phyloP scores from a whole-genome alignment of 257 asterid species.

The Asclepias syriaca region DNA sequence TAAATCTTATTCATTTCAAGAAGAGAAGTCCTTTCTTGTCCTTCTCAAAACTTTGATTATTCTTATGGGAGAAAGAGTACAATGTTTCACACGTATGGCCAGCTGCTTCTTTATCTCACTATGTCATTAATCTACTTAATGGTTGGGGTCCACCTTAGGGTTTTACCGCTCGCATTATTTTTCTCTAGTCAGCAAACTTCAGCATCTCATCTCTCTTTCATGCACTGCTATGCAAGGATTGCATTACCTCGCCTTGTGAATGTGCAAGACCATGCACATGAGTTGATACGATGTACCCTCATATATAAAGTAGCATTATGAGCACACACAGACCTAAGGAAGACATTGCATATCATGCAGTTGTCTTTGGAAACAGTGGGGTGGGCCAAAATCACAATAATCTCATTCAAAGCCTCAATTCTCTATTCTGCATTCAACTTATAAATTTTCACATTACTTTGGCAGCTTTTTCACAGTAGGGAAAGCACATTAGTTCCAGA shows the following conservation, averaged over 20 bases:
- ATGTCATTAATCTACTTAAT: background rate
- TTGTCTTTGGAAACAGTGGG: background rate
- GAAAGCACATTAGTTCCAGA: background rate
- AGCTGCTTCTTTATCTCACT: background rate
- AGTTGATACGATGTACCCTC: background rate
- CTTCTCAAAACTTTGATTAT: background rate
- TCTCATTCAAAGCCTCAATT: background rate
- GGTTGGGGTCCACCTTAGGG: background rate
- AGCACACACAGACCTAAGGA: background rate
- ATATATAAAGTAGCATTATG: background rate
- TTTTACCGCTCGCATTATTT: background rate
- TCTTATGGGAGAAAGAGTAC: background rate
- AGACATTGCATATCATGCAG: background rate
- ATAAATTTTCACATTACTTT: background rate
- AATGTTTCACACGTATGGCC: background rate
- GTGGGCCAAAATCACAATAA: background rate
- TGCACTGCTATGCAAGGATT: background rate
- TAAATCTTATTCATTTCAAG: background rate
- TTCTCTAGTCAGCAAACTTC: background rate
- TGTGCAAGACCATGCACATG: background rate
- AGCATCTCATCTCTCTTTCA: background rate
- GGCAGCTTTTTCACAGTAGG: background rate
- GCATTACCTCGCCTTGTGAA: background rate
- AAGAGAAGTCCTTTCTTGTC: background rate
- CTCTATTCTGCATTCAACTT: background rate